Conservation (phyloP, 1,284 basidiomycete species). For the Heterobasidion occidentale region DNA sequence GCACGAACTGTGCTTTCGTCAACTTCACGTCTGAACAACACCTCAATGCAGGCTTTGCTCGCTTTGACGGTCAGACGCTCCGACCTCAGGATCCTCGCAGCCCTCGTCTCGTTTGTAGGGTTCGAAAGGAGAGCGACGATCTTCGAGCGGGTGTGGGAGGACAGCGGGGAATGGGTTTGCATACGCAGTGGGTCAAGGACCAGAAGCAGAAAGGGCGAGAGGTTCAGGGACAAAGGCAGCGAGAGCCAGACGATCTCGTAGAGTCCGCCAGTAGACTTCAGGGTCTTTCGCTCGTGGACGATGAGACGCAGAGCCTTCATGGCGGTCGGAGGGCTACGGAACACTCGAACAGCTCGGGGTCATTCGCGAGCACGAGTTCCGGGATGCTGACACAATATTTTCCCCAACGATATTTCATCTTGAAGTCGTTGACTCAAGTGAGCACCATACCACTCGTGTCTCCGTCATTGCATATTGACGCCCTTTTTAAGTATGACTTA, state of each 20-base stretch:
- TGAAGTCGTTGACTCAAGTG: slow-evolving; percentile 83
- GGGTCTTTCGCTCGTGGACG: slow-evolving; percentile 29
- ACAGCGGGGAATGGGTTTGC: slow-evolving; percentile 83
- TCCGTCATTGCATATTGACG: neutral
- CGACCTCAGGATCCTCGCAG: slow-evolving; percentile 66
- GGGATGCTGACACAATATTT: slow-evolving; percentile 71
- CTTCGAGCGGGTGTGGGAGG: slow-evolving; percentile 85
- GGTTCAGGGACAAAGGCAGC: slow-evolving; percentile 5
- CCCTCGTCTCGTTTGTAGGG: slow-evolving; percentile 79
- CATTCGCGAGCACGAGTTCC: slow-evolving; percentile 64
- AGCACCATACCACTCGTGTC: slow-evolving; percentile 11
- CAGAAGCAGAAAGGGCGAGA: slow-evolving; percentile 30
- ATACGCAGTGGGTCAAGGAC: slow-evolving; percentile 72
- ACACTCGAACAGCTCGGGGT: slow-evolving; percentile 59
- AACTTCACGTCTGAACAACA: slow-evolving; percentile 70
- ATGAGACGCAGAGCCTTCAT: slow-evolving; percentile 19
- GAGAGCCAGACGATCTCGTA: slow-evolving; percentile 7
- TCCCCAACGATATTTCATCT: slow-evolving; percentile 85
- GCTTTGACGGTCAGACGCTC: slow-evolving; percentile 65
- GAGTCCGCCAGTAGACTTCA: slow-evolving; percentile 17
- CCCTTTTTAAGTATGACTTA: slow-evolving; percentile 57
- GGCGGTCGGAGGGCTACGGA: slow-evolving; percentile 17
- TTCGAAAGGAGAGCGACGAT: slow-evolving; percentile 81
- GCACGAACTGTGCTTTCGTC: slow-evolving; percentile 91
- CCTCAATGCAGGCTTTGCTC: slow-evolving; percentile 60